Evolutionary conservation across 1,139 yeast species (phyloP), one percentile per base, ranked within the genome.

Genomic region (Hanseniaspora uvarum): DNA sequence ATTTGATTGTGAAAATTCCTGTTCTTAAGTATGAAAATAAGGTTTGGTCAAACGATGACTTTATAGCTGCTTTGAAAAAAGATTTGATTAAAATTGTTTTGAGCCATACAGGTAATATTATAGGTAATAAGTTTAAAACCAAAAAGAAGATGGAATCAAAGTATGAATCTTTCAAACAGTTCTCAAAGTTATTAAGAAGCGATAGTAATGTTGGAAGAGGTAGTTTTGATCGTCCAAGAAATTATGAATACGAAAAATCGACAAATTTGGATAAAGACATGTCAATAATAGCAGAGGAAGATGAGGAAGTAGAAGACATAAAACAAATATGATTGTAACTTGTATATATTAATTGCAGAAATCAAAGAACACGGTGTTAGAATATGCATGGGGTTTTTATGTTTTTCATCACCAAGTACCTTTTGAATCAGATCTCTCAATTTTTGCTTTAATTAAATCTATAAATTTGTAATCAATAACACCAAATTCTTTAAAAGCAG

Each of bases 401-500:
- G 31, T 10, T 16, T n/a, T n/a, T 37, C 24, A n/a, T 44, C 30
- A 18, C 46, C 52, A 47, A 39, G 31, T 36, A 7, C 30, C 33
- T 23, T 45, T 26, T 18, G 37, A 6, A 19, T 38, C 34, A 5
- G 48, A 23, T 38, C 45, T 46, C 28, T 39, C 46, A 19, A 47
- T 23, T 14, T 48, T 39, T n/a, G 21, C 16, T 55, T 97, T 78
- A 62, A 81, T 85, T 56, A 76, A 80, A 38, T 75, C 75, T 50
- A 94, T 81, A 66, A 80, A 74, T 1, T 80, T 82, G 56, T 89
- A 95, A 33, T 88, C 82, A 30, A 94, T 77, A 11, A 79, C 80
- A 11, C 85, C 74, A 65, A 94, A 94, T 65, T 94, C 98, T 63
- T 84, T 84, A 69, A 92, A 89, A 0, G 98, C 94, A 1, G 88